These are phyloP conservation scores for Exidia glandulosa DNA, from an alignment of 768 basidiomycete genomes.

Conservation along the genomic window DNA sequence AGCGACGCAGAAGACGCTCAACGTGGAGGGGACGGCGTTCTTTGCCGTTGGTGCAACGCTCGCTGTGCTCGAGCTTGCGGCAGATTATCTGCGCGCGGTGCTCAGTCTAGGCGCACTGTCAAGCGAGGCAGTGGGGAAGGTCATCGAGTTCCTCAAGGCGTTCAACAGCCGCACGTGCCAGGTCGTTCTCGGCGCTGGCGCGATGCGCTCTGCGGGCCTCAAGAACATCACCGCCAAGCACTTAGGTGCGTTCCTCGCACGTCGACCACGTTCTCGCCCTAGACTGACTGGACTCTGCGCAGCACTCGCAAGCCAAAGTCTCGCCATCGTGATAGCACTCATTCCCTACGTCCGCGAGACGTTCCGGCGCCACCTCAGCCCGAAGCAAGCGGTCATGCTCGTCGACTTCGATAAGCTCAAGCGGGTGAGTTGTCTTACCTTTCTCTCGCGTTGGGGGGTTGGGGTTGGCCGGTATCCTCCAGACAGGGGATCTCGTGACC, in stretches of 20 bases:
- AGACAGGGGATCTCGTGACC: no score
- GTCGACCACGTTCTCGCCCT: no score
- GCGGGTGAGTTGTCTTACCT: conserved; percentile 63
- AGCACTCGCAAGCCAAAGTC: conserved; percentile 93
- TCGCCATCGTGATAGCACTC: conserved; percentile 87
- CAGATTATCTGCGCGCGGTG: conserved; percentile 82
- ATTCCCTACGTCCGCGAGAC: conserved; percentile 95
- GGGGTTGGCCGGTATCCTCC: no score
- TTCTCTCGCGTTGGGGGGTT: no score
- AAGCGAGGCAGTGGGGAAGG: conserved; percentile 84
- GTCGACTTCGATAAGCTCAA: conserved; percentile 98
- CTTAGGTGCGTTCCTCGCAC: no score
- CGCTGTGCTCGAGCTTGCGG: conserved; percentile 54
- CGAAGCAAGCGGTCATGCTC: conserved; percentile 93
- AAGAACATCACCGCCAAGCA: conserved; percentile 99
- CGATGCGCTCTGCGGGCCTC: conserved; percentile 95
- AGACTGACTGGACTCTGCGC: neutral
- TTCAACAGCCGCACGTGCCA: conserved; percentile 98
- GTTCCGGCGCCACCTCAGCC: conserved; percentile 84
- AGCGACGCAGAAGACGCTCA: conserved; percentile 21
- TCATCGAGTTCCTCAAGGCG: conserved; percentile 93
- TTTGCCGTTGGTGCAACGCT: conserved; percentile 81
- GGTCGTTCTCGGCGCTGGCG: conserved; percentile 94
- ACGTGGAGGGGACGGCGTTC: conserved; percentile 72
- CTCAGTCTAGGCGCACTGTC: conserved; percentile 82